Base-by-base conservation (phyloP, 192 early-diverging fungal species). In the Ambispora gerdemannii region DNA sequence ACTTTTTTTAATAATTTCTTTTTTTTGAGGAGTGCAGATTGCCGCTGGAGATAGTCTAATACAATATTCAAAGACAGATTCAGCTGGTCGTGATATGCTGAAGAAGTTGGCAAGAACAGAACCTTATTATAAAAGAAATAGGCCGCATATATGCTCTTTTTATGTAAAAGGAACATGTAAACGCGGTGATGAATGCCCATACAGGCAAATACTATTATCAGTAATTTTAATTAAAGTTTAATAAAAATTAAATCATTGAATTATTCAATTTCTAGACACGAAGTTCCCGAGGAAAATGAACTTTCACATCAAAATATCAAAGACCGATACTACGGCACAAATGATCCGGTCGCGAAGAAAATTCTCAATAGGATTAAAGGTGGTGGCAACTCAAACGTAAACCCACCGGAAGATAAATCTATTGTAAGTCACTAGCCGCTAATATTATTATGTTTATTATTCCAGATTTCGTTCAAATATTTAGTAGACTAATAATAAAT, bases 101-200 rank as follows among this genome's bases (percentile, higher is more conserved):
- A 86, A 87, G 65, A 86, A 84, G 63, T 73, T 99, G 72, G 86
- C 93, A 11, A 85, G 95, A 70, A 89, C 79, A 31, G 94, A 92
- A 43, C 96, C 95, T 3, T 95, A 95, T 73, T 94, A 95, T 70
- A 89, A 94, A 77, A 88, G 95, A 34, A 96, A 95, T 75, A 74
- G 90, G 36, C 82, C 92, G 4, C 93, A 94, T 60, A 88, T 98
- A 34, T 99, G 97, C 76, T 93, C 96, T 6, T 98, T 99, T 74
- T 99, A 89, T 82, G 91, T 93, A 50, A 93, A 92, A 61, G 97
- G 93, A 58, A 86, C 92, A 62, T 99, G 97, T 76, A 99, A 87
- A 24, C 89, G 97, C 32, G 97, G 96, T 38, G 91, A 88, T 38
- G 91, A 91, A 71, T 99, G 97, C 73, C 96, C 97, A 13, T 98